Conservation (phyloP, 2,329 filamentous ascomycete genomes). For the Lasiodiplodia sp. region DNA sequence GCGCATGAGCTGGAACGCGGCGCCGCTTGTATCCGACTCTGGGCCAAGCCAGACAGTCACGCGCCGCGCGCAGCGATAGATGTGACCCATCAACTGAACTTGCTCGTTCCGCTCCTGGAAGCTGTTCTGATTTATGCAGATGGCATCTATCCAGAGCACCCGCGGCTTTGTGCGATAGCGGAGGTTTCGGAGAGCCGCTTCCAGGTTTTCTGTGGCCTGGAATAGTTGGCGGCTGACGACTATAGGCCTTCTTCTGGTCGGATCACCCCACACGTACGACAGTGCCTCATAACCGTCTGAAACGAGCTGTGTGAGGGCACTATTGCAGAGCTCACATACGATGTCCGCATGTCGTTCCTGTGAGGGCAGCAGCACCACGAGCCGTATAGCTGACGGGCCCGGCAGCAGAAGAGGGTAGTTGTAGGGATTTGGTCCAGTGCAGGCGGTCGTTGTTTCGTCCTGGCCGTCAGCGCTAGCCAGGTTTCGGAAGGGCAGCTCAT, state of each 20-base stretch:
- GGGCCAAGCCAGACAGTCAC: slow-evolving; percentile 45
- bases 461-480: not conserved
- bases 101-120: slow-evolving; percentile 43
- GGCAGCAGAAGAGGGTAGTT: not conserved
- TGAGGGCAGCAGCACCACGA: not conserved
- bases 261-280: slow-evolving; percentile 35
- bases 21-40: slow-evolving; percentile 30
- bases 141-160: slow-evolving; percentile 46
- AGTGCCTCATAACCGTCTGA: slow-evolving; percentile 34
- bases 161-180: slow-evolving; percentile 7
- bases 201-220: slow-evolving; percentile 21
- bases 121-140: slow-evolving; percentile 46
- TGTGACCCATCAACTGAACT: slow-evolving; percentile 45
- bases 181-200: slow-evolving; percentile 25
- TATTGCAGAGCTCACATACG: not conserved
- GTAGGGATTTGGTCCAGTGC: not conserved
- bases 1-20: slow-evolving; percentile 34
- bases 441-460: not conserved
- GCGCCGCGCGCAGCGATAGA: slow-evolving; percentile 44
- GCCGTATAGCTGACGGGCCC: not conserved
- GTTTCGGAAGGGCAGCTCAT: not conserved
- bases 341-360: not conserved
- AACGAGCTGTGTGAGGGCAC: not conserved
- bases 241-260: slow-evolving; percentile 2
- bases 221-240: slow-evolving; percentile 1